Conservation (phyloP, 805 yeast species). For the Kodamaea jinghongensis region DNA sequence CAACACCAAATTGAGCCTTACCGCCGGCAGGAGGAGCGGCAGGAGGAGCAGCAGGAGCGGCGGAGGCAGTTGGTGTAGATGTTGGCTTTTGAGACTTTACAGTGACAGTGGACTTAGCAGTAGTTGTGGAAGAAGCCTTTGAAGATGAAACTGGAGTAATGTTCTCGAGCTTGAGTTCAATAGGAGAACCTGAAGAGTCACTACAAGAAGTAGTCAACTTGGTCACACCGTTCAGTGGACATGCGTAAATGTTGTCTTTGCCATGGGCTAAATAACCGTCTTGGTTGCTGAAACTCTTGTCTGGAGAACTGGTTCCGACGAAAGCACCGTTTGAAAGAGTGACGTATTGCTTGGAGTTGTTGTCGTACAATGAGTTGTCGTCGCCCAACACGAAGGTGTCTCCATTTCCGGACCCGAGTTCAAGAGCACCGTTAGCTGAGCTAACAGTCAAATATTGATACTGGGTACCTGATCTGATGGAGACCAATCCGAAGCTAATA, state of each 20-base stretch:
- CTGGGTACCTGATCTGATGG: slow-evolving; percentile 25
- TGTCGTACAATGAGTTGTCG: slow-evolving; percentile 22
- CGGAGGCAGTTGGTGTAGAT: slow-evolving; percentile 1
- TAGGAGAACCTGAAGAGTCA: slow-evolving; percentile 9
- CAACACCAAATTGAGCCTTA: slow-evolving; percentile 16
- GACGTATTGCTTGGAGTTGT: slow-evolving; percentile 16
- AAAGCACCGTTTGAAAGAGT: slow-evolving; percentile 10
- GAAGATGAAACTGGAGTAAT: too few species aligned
- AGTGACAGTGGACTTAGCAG: too few species aligned
- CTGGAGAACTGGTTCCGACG: slow-evolving; percentile 6
- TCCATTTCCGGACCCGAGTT: slow-evolving; percentile 13
- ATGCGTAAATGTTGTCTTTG: slow-evolving; percentile 12
- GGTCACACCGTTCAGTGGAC: slow-evolving; percentile 7
- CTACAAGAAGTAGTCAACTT: slow-evolving; percentile 1
- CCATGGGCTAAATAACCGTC: slow-evolving; percentile 15
- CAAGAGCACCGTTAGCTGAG: slow-evolving; percentile 8
- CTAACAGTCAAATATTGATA: slow-evolving; percentile 20
- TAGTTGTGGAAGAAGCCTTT: too few species aligned
- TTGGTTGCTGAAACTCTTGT: slow-evolving; percentile 12
- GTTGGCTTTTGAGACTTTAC: too few species aligned
- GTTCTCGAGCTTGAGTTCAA: slow-evolving; percentile 11
- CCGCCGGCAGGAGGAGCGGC: slow-evolving; percentile 7
- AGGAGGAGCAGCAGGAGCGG: slow-evolving; percentile 7
- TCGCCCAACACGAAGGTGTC: slow-evolving; percentile 20
- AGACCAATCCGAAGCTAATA: slow-evolving; percentile 16